Evolutionary conservation across 2,329 filamentous ascomycete species (phyloP).

Genomic region (Stagonosporopsis chrysanthemi): DNA sequence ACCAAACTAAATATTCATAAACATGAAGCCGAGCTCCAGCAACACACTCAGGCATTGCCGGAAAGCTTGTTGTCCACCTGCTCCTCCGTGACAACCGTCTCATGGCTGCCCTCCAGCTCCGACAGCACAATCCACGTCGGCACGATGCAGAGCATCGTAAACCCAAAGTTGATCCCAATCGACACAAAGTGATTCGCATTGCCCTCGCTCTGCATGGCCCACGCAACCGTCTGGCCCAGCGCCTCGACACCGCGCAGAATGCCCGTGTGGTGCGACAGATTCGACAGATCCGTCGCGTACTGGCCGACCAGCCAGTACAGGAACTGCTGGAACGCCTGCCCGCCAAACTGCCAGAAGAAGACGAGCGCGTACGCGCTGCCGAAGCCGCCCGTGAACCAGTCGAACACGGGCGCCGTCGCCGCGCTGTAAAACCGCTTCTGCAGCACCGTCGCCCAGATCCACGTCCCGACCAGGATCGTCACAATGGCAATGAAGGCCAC

Average conservation of each 20-base stretch:
- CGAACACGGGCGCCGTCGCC: slow-evolving; percentile 35
- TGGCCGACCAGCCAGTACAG: slow-evolving; percentile 49
- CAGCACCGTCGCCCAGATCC: slow-evolving; percentile 47
- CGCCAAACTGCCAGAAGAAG: slow-evolving; percentile 49
- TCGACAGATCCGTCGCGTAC: slow-evolving; percentile 44
- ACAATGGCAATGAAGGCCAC: slow-evolving; percentile 41
- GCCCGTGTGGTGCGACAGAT: slow-evolving; percentile 45
- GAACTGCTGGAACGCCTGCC: slow-evolving; percentile 49
- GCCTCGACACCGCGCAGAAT: slow-evolving; percentile 47
- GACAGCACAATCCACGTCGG: slow-evolving; percentile 47
- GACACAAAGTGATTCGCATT: slow-evolving; percentile 48
- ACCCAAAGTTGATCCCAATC: slow-evolving; percentile 48
- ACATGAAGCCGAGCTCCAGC: too few relatives aligned
- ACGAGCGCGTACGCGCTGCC: slow-evolving; percentile 44
- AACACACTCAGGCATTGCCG: not conserved
- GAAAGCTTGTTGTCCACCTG: slow-evolving; percentile 21
- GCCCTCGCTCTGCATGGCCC: slow-evolving; percentile 49
- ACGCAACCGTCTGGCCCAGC: slow-evolving; percentile 46
- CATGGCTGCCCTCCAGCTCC: slow-evolving; percentile 43
- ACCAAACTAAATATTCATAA: not conserved
- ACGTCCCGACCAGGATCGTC: slow-evolving; percentile 42
- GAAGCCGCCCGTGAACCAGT: slow-evolving; percentile 47
- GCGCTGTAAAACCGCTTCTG: slow-evolving; percentile 46
- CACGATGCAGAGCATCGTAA: slow-evolving; percentile 40
- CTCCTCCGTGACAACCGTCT: slow-evolving; percentile 34